Evolutionary conservation across 192 early-diverging fungal genomes (phyloP), one percentile per base, ranked within the genome.

Genomic region (Podila horticola): DNA sequence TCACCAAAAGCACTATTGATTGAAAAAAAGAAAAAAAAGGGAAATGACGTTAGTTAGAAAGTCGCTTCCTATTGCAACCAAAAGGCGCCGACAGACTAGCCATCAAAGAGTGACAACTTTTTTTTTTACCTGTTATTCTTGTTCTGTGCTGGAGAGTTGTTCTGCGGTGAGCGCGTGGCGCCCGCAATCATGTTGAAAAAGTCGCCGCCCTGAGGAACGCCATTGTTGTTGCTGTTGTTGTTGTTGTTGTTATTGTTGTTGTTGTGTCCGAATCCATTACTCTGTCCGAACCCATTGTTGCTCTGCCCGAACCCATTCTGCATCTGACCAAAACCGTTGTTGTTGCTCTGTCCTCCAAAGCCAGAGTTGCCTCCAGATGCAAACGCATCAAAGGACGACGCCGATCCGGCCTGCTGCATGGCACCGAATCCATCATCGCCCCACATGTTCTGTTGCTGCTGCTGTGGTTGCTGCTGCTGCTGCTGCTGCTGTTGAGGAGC

Each of bases 391-490:
- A 79, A 79, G 5, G 69, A 66, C 5, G 75, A 72, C 33, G 17
- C 50, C 2, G 74, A 66, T 17, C 49, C 26, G 26, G 69, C 75
- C 36, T 71, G 69, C 52, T 81, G 77, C 77, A 81, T 81, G 19
- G 57, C 77, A 1, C 77, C 77, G 64, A 81, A 81, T 29, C 57
- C 71, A 66, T 81, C 77, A 33, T 81, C 71, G 30, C 71, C 77
- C 77, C 77, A 81, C 10, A 71, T 62, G 29, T 71, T 79, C 6
- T 70, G 52, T 41, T 62, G 57, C 33, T 60, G 72, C n/a, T 75
- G 74, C 13, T 66, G 72, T 17, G 51, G 65, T 4, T 64, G 73
- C 26, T 67, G 73, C 67, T 75, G 74, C 19, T 70, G 74, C 55
- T 75, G 72, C 67, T 75, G 74, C 28, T 76, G 74, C 62, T 76